These are phyloP conservation scores for Pseudomonodictys pantanalensis DNA, from an alignment of 495 filamentous ascomycete genomes.

Conservation along the genomic window DNA sequence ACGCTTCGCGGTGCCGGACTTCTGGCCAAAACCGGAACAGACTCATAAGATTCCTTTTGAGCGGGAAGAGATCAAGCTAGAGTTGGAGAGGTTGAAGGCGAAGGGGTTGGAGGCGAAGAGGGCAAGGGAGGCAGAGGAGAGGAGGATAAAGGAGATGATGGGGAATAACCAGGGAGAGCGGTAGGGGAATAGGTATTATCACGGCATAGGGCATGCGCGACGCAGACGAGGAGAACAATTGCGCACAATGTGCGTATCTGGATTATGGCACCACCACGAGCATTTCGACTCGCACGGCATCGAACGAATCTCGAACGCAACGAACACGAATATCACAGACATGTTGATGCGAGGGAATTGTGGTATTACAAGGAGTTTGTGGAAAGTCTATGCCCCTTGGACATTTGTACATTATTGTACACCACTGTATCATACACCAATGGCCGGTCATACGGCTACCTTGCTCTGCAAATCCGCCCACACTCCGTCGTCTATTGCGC, in stretches of 20 bases:
- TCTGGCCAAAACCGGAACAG: constrained; percentile 87
- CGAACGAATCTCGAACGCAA: too few species aligned
- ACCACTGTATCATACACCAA: background rate
- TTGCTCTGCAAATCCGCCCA: constrained; percentile 36
- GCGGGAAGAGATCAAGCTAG: constrained; percentile 64
- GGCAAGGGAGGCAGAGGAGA: constrained; percentile 16
- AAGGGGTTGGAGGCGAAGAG: constrained; percentile 24
- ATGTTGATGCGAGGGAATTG: too few species aligned
- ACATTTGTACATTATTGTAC: constrained; percentile 20
- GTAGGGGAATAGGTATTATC: background rate
- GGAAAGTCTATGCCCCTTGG: background rate
- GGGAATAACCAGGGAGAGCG: background rate
- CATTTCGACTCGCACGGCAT: too few species aligned
- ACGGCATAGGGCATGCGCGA: background rate
- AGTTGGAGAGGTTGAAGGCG: constrained; percentile 32
- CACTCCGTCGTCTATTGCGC: constrained; percentile 24
- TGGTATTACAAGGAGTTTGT: constrained; percentile 2
- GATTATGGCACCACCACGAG: too few species aligned
- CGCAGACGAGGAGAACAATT: background rate
- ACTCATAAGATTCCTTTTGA: constrained; percentile 88
- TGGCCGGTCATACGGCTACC: constrained; percentile 22
- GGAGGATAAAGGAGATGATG: background rate
- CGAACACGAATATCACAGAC: too few species aligned
- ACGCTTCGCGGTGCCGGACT: constrained; percentile 80
- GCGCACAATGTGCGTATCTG: background rate